phyloP scores from a whole-genome alignment of 2,329 filamentous ascomycete genomes.

The Clonostachys byssicola region DNA sequence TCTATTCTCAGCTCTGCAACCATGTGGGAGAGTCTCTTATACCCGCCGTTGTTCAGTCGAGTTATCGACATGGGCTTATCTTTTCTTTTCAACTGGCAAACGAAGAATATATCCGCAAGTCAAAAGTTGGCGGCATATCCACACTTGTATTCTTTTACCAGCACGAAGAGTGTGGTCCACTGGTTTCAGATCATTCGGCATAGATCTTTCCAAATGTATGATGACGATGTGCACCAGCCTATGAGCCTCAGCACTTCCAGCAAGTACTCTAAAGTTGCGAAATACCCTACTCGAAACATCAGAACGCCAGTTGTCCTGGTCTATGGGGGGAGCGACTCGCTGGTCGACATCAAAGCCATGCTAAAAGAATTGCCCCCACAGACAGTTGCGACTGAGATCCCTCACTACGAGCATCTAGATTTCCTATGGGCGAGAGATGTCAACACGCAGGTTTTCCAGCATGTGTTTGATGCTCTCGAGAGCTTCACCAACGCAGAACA shows the following conservation, averaged over 20 bases:
- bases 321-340: constrained; percentile 88
- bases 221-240: constrained; percentile 83
- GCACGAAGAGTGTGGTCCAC: constrained; percentile 94
- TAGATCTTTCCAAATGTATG: constrained; percentile 96
- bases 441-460: constrained; percentile 78
- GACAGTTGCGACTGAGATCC: constrained; percentile 81
- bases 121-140: constrained; percentile 96
- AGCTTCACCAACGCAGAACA: constrained; percentile 59
- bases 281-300: constrained; percentile 95
- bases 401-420: constrained; percentile 94
- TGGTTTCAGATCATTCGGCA: constrained; percentile 99
- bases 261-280: constrained; percentile 94
- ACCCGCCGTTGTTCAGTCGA: constrained; percentile 88
- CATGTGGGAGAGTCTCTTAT: constrained; percentile 96
- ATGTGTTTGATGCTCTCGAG: constrained; percentile 86
- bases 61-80: constrained; percentile 77
- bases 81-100: constrained; percentile 89
- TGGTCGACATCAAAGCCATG: constrained; percentile 94
- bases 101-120: constrained; percentile 74
- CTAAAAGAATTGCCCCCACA: constrained; percentile 79
- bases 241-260: constrained; percentile 65
- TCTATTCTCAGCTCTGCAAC: constrained; percentile 90
- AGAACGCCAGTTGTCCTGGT: constrained; percentile 91
- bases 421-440: constrained; percentile 93
- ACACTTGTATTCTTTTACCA: constrained; percentile 94